Evolutionary conservation across 2,329 filamentous ascomycete genomes (phyloP).

Genomic region (Fusarium drepaniforme): DNA sequence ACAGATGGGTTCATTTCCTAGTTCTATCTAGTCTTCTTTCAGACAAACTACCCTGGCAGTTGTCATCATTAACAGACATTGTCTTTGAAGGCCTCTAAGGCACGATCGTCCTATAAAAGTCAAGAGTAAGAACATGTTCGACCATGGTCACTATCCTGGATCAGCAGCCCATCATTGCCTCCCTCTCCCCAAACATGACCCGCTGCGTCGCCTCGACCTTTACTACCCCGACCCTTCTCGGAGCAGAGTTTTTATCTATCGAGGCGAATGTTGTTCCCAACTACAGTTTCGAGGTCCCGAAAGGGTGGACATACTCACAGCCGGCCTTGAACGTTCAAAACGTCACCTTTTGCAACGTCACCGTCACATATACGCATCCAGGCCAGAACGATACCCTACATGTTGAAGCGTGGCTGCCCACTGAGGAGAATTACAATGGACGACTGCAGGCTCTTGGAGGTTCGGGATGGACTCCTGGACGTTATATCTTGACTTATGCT

Average conservation of each 20-base stretch:
- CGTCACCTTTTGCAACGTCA: conserved; percentile 6
- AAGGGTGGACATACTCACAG: conserved; percentile 24
- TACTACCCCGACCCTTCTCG: background rate
- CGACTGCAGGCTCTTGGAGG: conserved; percentile 48
- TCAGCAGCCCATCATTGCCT: background rate
- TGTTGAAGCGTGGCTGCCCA: conserved; percentile 38
- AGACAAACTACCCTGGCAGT: background rate
- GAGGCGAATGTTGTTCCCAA: conserved; percentile 18
- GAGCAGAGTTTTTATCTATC: background rate
- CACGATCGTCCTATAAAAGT: background rate
- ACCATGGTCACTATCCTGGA: background rate
- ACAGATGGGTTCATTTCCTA: background rate
- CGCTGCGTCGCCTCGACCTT: background rate
- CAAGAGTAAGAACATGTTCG: background rate
- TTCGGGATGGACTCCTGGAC: conserved; percentile 46
- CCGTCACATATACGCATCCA: background rate
- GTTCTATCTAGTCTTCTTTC: background rate
- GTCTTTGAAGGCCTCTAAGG: background rate
- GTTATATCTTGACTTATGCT: conserved; percentile 15
- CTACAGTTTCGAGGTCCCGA: conserved; percentile 23
- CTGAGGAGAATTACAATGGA: conserved; percentile 43
- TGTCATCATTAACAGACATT: background rate
- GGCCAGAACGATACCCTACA: background rate
- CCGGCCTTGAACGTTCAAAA: conserved; percentile 13
- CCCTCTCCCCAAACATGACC: background rate